Percentiles rank a stretch among this genome's conserved stretches.
phyloP scores from a whole-genome alignment of 1,284 basidiomycete species.

The Ganoderma multipileum region DNA sequence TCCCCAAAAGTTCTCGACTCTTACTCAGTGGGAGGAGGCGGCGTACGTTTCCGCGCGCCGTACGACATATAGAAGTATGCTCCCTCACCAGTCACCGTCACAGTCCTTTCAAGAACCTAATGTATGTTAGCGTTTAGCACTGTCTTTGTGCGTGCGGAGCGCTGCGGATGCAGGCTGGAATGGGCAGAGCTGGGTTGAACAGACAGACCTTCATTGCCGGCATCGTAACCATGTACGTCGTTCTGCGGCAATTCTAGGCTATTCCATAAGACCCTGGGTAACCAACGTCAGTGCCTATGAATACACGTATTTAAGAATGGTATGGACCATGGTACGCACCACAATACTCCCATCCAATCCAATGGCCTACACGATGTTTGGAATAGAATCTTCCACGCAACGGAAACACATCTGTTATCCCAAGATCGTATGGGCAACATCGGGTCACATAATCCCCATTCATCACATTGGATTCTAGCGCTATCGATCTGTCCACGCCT shows the following conservation, averaged over 20 bases:
- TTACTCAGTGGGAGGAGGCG: not conserved
- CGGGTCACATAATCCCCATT: not conserved
- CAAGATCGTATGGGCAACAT: not conserved
- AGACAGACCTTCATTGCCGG: not conserved
- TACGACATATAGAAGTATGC: not conserved
- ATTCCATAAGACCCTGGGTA: not conserved
- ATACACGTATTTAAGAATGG: not conserved
- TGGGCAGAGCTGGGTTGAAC: not conserved
- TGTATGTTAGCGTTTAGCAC: not conserved
- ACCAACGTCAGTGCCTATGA: not conserved
- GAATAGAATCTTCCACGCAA: not conserved
- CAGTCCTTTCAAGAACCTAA: not conserved
- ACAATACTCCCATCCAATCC: not conserved
- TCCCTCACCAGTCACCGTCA: not conserved
- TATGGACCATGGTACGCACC: not conserved
- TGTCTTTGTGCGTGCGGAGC: not conserved
- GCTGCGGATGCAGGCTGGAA: not conserved
- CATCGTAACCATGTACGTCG: not conserved
- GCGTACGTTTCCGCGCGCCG: constrained; percentile 2
- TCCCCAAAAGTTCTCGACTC: not conserved
- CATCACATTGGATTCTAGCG: not conserved
- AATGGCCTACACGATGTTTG: not conserved
- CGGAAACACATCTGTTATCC: not conserved
- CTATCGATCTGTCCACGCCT: not conserved
- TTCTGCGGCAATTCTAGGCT: not conserved